These are phyloP conservation scores for Ocimum tenuiflorum DNA, from an alignment of 257 asterid species.

Conservation along the genomic window DNA sequence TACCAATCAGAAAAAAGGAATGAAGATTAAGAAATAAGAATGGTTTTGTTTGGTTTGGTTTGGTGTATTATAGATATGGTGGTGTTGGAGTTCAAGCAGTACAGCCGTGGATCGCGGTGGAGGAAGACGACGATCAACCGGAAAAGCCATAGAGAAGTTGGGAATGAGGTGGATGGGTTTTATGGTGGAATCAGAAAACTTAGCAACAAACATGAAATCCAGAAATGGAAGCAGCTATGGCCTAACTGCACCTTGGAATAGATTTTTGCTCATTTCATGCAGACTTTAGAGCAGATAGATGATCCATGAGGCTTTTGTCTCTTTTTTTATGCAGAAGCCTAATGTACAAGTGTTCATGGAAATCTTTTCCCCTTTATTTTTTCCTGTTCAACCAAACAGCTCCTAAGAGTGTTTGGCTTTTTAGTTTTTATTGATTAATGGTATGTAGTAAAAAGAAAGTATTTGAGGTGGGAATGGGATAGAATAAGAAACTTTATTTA, in stretches of 20 bases:
- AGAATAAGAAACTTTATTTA: too few species aligned
- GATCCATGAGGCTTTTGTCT: conserved; percentile 16
- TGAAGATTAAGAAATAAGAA: too few species aligned
- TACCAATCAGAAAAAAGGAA: background rate
- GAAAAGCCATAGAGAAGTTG: conserved; percentile 61
- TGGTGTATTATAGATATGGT: conserved; percentile 37
- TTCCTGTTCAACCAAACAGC: too few species aligned
- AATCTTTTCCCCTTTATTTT: too few species aligned
- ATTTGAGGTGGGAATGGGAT: too few species aligned
- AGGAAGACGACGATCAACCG: conserved; percentile 42
- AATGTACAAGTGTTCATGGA: too few species aligned
- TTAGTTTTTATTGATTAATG: too few species aligned
- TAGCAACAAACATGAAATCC: conserved; percentile 41
- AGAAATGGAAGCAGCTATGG: conserved; percentile 63
- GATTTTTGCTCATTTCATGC: background rate
- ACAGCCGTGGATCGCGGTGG: conserved; percentile 54
- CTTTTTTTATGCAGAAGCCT: conserved; percentile 5
- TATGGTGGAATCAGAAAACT: conserved; percentile 86
- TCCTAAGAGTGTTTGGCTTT: too few species aligned
- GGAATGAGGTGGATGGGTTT: conserved; percentile 61
- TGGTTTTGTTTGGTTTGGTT: too few species aligned
- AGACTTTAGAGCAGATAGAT: conserved; percentile 22
- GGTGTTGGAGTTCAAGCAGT: conserved; percentile 82
- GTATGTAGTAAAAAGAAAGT: too few species aligned
- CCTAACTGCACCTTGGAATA: conserved; percentile 44